Conservation (phyloP, 1,284 basidiomycete genomes). For the Malassezia equina region DNA sequence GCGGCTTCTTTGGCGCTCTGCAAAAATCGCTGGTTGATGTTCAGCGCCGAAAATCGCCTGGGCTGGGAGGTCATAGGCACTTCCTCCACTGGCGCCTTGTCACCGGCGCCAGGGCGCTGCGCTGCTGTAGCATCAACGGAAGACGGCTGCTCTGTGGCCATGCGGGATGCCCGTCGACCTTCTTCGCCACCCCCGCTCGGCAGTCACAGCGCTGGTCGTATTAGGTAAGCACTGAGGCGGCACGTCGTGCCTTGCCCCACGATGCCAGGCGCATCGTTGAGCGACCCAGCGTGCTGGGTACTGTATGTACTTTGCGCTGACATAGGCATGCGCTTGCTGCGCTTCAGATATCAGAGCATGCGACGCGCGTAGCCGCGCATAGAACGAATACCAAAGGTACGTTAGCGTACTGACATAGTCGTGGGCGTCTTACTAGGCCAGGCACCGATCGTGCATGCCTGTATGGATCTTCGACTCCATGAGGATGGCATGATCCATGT, state of each 20-base stretch:
- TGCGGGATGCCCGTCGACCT: background rate
- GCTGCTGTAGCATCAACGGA: background rate
- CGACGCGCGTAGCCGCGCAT: constrained; percentile 50
- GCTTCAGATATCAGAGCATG: constrained; percentile 6
- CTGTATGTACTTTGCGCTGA: background rate
- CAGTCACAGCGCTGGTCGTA: background rate
- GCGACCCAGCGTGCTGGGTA: background rate
- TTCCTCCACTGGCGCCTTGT: background rate
- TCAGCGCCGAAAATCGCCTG: constrained; percentile 38
- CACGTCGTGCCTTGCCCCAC: background rate
- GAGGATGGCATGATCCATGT: background rate
- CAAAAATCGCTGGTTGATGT: constrained; percentile 44
- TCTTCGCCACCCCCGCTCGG: background rate
- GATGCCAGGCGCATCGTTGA: background rate
- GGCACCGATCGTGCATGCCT: background rate
- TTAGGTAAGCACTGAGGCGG: background rate
- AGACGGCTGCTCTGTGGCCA: background rate
- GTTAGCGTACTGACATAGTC: constrained; percentile 5
- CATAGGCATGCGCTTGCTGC: constrained; percentile 12
- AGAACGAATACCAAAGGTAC: constrained; percentile 50
- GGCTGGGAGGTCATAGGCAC: background rate
- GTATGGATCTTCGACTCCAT: constrained; percentile 1
- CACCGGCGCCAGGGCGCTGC: background rate
- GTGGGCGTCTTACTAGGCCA: constrained; percentile 6
- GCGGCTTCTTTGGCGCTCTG: constrained; percentile 35